Conservation (phyloP, 2,329 filamentous ascomycete genomes). For the Colletotrichum tabaci region DNA sequence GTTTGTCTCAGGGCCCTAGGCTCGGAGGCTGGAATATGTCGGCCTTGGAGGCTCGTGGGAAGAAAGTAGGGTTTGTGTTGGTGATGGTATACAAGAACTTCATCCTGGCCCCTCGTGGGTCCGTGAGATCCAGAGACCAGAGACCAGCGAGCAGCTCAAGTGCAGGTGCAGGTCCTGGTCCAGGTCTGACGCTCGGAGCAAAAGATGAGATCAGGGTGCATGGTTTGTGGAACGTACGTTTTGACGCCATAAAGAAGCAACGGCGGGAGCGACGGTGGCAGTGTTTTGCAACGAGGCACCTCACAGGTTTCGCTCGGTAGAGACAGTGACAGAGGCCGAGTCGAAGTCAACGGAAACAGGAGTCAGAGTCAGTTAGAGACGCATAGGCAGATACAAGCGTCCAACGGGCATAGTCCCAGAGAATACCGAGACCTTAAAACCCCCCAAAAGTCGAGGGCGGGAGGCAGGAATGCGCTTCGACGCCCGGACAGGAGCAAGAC, state of each 20-base stretch:
- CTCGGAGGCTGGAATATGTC: conserved; percentile 16
- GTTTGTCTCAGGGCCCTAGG: conserved; percentile 35
- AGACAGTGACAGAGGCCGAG: conserved; percentile 10
- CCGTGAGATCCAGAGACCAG: conserved; percentile 29
- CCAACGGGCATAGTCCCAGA: conserved; percentile 38
- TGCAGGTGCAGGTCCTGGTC: background rate
- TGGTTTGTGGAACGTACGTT: conserved; percentile 40
- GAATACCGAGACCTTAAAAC: conserved; percentile 5
- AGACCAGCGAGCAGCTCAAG: background rate
- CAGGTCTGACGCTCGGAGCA: conserved; percentile 22
- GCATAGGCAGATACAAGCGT: conserved; percentile 33
- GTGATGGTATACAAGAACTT: conserved; percentile 16
- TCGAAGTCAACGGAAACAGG: background rate
- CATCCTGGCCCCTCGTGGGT: conserved; percentile 27
- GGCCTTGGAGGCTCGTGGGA: conserved; percentile 15
- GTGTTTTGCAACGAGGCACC: conserved; percentile 27
- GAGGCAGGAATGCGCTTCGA: conserved; percentile 18
- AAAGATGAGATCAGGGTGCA: conserved; percentile 25
- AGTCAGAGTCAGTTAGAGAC: background rate
- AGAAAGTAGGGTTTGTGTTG: background rate
- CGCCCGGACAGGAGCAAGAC: background rate
- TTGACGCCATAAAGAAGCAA: conserved; percentile 45
- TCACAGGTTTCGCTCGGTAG: conserved; percentile 11
- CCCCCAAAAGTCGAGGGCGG: background rate
- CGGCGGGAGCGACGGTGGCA: conserved; percentile 4